Percentiles rank a stretch among this genome's conserved stretches.
These are phyloP conservation scores for Neotropicomus parvogracilis DNA, from an alignment of 1,284 basidiomycete species.

Conservation along the genomic window DNA sequence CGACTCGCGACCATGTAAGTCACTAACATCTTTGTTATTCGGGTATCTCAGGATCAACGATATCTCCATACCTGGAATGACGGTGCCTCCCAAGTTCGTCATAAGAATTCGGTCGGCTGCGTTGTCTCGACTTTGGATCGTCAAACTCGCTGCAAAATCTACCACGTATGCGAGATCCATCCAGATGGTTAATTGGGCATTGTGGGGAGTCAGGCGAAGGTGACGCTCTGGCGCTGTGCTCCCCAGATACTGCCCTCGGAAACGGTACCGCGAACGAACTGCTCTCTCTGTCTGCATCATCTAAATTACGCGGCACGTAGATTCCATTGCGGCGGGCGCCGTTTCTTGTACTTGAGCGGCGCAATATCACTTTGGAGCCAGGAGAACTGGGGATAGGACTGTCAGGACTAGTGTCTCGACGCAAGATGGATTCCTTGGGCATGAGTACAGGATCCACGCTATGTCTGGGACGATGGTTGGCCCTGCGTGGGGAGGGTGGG, in stretches of 20 bases:
- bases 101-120: conserved; percentile 60
- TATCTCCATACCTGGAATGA: conserved; percentile 63
- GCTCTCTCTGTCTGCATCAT: conserved; percentile 33
- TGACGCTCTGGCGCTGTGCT: conserved; percentile 37
- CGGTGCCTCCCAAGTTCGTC: conserved; percentile 57
- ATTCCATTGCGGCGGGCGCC: conserved; percentile 45
- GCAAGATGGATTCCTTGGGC: conserved; percentile 52
- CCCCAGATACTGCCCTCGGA: conserved; percentile 49
- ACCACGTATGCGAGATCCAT: conserved; percentile 50
- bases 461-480: conserved; percentile 60
- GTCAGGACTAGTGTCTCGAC: conserved; percentile 58
- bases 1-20: conserved; percentile 57
- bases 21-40: conserved; percentile 58
- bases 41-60: conserved; percentile 58
- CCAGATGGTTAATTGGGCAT: conserved; percentile 33
- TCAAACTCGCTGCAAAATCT: conserved; percentile 72
- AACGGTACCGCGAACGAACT: conserved; percentile 54
- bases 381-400: conserved; percentile 34
- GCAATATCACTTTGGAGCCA: conserved; percentile 46
- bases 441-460: conserved; percentile 54
- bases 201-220: conserved; percentile 34
- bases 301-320: conserved; percentile 43
- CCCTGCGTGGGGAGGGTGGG: conserved; percentile 49
- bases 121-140: conserved; percentile 46
- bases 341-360: conserved; percentile 56